phyloP scores from a whole-genome alignment of 2,329 filamentous ascomycete species.

The Aureobasidium sp. region DNA sequence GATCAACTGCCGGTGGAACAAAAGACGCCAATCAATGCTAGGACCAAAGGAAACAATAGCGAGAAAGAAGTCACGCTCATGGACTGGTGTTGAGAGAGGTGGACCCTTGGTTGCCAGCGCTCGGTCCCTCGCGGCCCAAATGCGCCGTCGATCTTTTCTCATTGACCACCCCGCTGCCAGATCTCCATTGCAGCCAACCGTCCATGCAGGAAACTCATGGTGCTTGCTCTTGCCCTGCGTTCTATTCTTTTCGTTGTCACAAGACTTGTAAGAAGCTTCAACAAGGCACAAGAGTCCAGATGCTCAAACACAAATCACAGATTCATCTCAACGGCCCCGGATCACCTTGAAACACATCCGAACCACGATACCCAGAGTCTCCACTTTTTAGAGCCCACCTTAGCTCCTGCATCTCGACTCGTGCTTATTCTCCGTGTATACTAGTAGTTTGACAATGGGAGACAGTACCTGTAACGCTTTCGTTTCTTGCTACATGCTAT shows the following conservation, averaged over 20 bases:
- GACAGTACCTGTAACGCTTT: not conserved
- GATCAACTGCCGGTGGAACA: not conserved
- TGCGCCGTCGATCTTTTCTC: slow-evolving; percentile 3
- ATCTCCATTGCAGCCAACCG: slow-evolving; percentile 7
- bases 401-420: not conserved
- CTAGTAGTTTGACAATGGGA: not conserved
- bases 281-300: not conserved
- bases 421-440: not conserved
- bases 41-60: not conserved
- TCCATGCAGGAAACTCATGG: not conserved
- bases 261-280: too few species aligned
- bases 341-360: slow-evolving; percentile 1
- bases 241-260: not conserved
- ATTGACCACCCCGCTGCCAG: not conserved
- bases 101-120: not conserved
- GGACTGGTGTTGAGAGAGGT: not conserved
- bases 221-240: not conserved
- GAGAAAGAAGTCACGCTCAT: not conserved
- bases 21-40: not conserved
- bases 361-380: not conserved
- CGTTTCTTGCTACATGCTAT: not conserved
- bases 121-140: not conserved
- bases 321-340: not conserved
- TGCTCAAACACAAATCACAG: not conserved
- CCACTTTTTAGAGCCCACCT: not conserved